Base-by-base conservation (phyloP, 2,329 filamentous ascomycete species). In the Epicoccum nigrum region DNA sequence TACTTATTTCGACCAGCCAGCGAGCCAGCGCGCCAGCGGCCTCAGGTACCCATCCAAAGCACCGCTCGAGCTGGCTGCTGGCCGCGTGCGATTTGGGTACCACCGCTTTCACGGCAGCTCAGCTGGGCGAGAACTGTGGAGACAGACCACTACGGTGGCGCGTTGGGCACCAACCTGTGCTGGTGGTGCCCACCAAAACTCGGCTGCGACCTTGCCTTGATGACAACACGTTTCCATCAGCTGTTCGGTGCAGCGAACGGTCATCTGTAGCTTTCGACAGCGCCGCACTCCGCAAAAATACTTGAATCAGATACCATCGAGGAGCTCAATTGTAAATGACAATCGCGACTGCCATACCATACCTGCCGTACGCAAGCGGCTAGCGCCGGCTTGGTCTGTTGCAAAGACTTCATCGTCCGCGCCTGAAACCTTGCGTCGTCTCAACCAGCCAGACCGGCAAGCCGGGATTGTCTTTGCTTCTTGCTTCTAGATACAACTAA, bases 81-180 rank as follows among this genome's bases (percentile, higher is more conserved):
- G 60, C 52, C 34, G 53, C 50, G 60, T 52, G 54, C 55, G 52
- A 38, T 56, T 67, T 65, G 61, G 62, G 64, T 64, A 61, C 55
- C 63, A 63, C 56, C 56, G 57, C 56, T 57, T 52, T 47, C 51
- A 51, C 53, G 52, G 61, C 60, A 55, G 44, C 57, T 60, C 52
- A 56, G 55, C 55, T 62, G 60, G 58, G 56, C 59, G 50, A 54
- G 27, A 52, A 64, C 56, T 65, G 63, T 65, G 63, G 61, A 51
- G 58, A 57, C 59, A 38, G 55, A 46, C 53, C 42, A 55, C 40
- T 45, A 42, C 33, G 55, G 60, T 65, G 63, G 62, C 60, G 63
- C 55, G 63, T 67, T 65, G 63, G 63, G 63, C 62, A 57, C 54
- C 64, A 65, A 65, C 53, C 52, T 54, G 46, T 47, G 35, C 34